Percentiles rank a stretch among this genome's conserved stretches.
These are phyloP conservation scores for Hsuehochloa calcarea DNA, from an alignment of 176 grass and related monocot species.

Conservation along the genomic window DNA sequence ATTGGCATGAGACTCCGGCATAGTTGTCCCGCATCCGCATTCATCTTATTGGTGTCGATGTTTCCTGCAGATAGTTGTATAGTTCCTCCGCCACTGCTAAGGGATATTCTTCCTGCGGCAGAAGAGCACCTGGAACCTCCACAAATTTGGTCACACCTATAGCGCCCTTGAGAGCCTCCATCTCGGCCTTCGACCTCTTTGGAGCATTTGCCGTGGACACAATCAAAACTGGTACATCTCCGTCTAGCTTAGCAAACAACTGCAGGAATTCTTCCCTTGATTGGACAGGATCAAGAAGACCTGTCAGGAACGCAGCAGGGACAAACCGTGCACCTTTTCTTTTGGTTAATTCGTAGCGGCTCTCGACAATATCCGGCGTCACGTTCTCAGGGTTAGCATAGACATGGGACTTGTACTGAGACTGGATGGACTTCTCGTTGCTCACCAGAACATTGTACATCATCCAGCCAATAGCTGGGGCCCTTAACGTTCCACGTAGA, in stretches of 20 bases:
- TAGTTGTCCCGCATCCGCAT: not conserved
- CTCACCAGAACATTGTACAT: conserved; percentile 95
- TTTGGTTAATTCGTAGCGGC: conserved; percentile 75
- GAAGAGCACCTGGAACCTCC: conserved; percentile 81
- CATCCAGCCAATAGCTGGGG: conserved; percentile 82
- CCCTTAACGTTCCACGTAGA: conserved; percentile 76
- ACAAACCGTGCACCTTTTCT: conserved; percentile 80
- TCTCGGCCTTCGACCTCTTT: conserved; percentile 90
- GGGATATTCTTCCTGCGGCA: conserved; percentile 94
- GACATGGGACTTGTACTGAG: conserved; percentile 96
- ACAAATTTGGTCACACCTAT: conserved; percentile 80
- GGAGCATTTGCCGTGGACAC: conserved; percentile 60
- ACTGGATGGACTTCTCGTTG: conserved; percentile 94
- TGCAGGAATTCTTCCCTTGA: conserved; percentile 76
- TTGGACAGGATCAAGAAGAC: conserved; percentile 82
- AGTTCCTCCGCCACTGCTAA: conserved; percentile 65
- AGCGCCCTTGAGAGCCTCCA: conserved; percentile 68
- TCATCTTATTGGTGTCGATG: conserved; percentile 38
- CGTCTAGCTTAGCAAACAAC: conserved; percentile 69
- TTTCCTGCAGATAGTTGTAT: conserved; percentile 59
- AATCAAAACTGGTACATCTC: conserved; percentile 52
- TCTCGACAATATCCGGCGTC: conserved; percentile 68
- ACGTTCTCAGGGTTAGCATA: conserved; percentile 85
- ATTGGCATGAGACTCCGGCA: not conserved
- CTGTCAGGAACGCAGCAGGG: conserved; percentile 85